Evolutionary conservation across 495 filamentous ascomycete species (phyloP).

Genomic region (Trypethelium eluteriae): DNA sequence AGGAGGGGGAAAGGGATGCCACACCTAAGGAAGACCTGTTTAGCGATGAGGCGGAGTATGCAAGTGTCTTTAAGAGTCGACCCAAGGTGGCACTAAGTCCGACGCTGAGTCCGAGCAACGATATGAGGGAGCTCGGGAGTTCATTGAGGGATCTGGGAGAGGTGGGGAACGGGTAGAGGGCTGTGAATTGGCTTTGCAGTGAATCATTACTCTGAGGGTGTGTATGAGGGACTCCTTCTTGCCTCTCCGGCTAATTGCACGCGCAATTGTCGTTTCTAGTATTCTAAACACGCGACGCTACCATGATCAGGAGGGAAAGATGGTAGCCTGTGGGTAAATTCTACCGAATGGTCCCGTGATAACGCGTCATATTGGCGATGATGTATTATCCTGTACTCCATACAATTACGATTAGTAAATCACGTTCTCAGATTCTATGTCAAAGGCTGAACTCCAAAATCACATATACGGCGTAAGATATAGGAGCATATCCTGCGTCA

Average conservation of each 20-base stretch:
- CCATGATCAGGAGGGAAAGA: no score
- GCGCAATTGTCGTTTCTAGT: no score
- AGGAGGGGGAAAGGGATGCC: slow-evolving; percentile 24
- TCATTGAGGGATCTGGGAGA: neutral
- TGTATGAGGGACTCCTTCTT: no score
- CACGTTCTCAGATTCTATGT: neutral
- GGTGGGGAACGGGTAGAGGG: neutral
- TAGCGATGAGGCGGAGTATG: slow-evolving; percentile 64
- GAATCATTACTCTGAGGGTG: no score
- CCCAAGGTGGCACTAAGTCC: slow-evolving; percentile 74
- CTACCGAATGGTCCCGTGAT: neutral
- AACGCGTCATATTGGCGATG: neutral
- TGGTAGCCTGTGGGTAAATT: no score
- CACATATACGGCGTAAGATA: neutral
- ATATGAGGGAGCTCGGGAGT: neutral
- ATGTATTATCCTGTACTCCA: no score
- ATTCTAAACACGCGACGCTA: no score
- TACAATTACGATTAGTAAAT: neutral
- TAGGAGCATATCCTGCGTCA: neutral
- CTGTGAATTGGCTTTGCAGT: no score
- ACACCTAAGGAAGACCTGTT: slow-evolving; percentile 55
- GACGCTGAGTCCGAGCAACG: slow-evolving; percentile 46
- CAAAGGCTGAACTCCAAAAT: neutral
- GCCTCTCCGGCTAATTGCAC: no score
- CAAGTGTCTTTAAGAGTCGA: slow-evolving; percentile 76